Base-by-base conservation (phyloP, 345 rosid genomes). In the Trapa incisa region DNA sequence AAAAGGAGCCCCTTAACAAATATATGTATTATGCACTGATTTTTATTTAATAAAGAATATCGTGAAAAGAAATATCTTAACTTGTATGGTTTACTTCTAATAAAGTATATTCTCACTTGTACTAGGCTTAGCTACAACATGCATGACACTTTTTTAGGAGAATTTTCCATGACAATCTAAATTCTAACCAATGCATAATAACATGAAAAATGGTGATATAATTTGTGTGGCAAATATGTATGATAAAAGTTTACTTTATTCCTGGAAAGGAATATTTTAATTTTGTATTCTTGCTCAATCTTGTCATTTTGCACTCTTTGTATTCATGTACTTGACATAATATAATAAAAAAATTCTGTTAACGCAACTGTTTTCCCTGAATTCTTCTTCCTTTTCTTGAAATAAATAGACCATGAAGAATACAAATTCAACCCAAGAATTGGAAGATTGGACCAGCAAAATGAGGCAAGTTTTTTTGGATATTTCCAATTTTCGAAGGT, bases 391-490 rank as follows among this genome's bases (percentile, higher is more conserved):
- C 0, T 43, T 65, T 66, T 22, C 32, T 69, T 76, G 54, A 70
- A 74, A 64, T 75, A 56, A 78, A 63, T 76, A 89, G 98, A 85
- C 75, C 17, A 57, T 93, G 68, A 66, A 67, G 61, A 75, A 77
- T 70, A 82, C 85, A 73, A 74, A 71, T 77, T 77, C 84, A 67
- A 77, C 76, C 15, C 80, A 75, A 75, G 84, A 83, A 80, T 69
- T 67, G 69, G 83, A 81, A 75, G 81, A 81, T 52, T 77, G 81
- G 77, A 68, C 80, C 48, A 79, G 80, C 77, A 83, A 74, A 73
- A 70, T 81, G 80, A 82, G 83, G 68, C 73, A 72, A 63, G 83
- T 90, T 97, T 81, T 88, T 64, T 76, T 82, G 81, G 87, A 85
- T 68, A 65, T 81, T 36, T 80, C 93, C 35, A 75, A 81, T 71